Base-by-base conservation (phyloP, 768 basidiomycete genomes). In the Leccinum imitatum region DNA sequence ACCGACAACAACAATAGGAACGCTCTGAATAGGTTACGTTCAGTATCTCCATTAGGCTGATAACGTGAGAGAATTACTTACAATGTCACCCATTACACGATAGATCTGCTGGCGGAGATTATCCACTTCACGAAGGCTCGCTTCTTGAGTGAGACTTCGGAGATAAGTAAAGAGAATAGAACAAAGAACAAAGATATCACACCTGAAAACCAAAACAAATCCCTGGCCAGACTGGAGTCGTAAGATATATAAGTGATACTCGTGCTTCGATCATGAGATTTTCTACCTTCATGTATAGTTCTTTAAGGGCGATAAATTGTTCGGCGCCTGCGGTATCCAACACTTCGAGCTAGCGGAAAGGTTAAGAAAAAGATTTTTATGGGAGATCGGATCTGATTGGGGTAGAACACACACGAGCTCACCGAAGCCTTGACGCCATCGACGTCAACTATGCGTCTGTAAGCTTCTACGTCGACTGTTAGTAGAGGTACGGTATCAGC, bases 281-380 rank as follows among this genome's bases (percentile, higher is more conserved):
- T 23, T 14, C 44, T 60, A 89, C 90, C 82, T 90, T 86, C 71
- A 93, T 91, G 69, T 91, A 91, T 9, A 88, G 77, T 73, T 93
- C 91, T 63, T 90, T 91, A 55, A 92, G 76, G 9, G 87, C 87
- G 15, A 80, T 89, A 71, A 93, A 93, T 71, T 92, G 91, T 66
- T 92, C 91, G n/a, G 88, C 87, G 13, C 91, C 91, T 23, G 91
- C 91, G 11, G 91, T 92, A 71, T 93, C 91, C 58, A 91, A 73
- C 54, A 93, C 84, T 71, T 93, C 88, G 56, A 92, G 82, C 91
- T 92, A 66, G 35, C 19, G 53, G 50, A 21, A 56, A n/a, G 35
- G 14, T 33, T 71, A 33, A 71, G 63, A 54, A 55, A 62, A 27
- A 33, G 2, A 59, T 58, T 65, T 30, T 31, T 23, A 51, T 41